Conservation (phyloP, 176 grass and related monocot species). For the Rhynchospora tenuis region DNA sequence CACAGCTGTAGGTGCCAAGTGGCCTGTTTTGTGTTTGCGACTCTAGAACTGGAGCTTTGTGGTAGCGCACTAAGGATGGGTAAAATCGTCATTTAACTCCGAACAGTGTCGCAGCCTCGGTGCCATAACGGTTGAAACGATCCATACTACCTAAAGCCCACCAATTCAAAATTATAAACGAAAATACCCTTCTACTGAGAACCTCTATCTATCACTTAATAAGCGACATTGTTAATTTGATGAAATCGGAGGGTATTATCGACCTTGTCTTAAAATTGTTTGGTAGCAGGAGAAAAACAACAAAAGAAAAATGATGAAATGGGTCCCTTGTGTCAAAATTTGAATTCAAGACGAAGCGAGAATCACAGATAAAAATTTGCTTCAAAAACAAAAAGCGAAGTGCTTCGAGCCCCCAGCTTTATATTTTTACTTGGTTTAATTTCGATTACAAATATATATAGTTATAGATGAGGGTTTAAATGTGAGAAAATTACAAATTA, state of each 20-base stretch:
- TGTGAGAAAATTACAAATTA: neutral
- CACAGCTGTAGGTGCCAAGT: neutral
- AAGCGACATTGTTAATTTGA: neutral
- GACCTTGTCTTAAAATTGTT: neutral
- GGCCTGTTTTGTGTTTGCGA: neutral
- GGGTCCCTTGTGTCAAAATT: slow-evolving; percentile 26
- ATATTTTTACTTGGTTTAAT: neutral
- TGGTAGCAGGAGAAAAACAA: neutral
- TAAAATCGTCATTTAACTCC: neutral
- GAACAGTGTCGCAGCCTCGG: slow-evolving; percentile 19
- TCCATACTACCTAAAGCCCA: neutral
- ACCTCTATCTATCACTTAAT: neutral
- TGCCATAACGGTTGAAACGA: slow-evolving; percentile 36
- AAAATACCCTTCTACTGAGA: slow-evolving; percentile 10
- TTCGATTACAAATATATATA: neutral
- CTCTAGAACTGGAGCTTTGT: slow-evolving; percentile 16
- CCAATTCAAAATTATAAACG: neutral
- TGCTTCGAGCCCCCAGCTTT: slow-evolving; percentile 5
- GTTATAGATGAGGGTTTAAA: neutral
- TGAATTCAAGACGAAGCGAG: slow-evolving; percentile 24
- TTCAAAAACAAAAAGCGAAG: neutral
- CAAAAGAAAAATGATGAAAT: neutral
- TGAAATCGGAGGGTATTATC: neutral
- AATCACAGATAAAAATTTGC: neutral
- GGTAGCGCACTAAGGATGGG: slow-evolving; percentile 42